phyloP scores from a whole-genome alignment of 495 filamentous ascomycete genomes.

The Penicillium crystallinum region DNA sequence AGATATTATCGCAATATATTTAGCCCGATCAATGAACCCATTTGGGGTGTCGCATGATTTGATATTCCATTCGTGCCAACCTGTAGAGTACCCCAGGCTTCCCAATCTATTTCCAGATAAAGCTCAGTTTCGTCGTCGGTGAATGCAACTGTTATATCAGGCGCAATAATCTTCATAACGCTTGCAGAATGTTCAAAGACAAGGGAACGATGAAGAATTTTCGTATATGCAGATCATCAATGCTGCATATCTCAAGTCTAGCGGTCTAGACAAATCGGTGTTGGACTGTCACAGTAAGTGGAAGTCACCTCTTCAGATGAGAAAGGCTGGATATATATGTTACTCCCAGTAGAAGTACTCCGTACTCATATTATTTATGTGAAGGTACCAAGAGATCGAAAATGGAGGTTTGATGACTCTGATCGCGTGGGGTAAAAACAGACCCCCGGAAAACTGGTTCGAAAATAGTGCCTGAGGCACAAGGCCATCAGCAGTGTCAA shows the following conservation, averaged over 20 bases:
- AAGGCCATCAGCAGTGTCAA: not conserved
- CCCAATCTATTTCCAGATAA: too few species aligned
- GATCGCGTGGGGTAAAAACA: constrained; percentile 5
- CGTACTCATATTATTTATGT: too few species aligned
- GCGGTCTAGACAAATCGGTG: not conserved
- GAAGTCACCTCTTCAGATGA: not conserved
- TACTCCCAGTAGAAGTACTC: too few species aligned
- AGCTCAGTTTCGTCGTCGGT: too few species aligned
- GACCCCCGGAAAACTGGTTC: not conserved
- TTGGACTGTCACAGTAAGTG: not conserved
- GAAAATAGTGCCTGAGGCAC: not conserved
- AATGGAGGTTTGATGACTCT: not conserved
- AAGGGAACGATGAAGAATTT: not conserved
- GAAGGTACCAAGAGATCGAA: not conserved
- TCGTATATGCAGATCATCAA: not conserved
- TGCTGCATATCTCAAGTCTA: not conserved
- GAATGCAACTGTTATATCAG: too few species aligned
- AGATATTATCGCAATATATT: not conserved
- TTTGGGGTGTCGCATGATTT: too few species aligned
- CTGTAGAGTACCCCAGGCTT: too few species aligned
- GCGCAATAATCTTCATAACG: too few species aligned
- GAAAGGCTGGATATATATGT: too few species aligned
- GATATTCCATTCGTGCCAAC: not conserved
- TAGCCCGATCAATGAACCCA: not conserved
- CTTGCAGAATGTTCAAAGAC: not conserved